A percentile compares a stretch with the other conserved stretches of the same genome.
phyloP scores from a whole-genome alignment of 2,329 filamentous ascomycete genomes.

The Phialophora expanda region DNA sequence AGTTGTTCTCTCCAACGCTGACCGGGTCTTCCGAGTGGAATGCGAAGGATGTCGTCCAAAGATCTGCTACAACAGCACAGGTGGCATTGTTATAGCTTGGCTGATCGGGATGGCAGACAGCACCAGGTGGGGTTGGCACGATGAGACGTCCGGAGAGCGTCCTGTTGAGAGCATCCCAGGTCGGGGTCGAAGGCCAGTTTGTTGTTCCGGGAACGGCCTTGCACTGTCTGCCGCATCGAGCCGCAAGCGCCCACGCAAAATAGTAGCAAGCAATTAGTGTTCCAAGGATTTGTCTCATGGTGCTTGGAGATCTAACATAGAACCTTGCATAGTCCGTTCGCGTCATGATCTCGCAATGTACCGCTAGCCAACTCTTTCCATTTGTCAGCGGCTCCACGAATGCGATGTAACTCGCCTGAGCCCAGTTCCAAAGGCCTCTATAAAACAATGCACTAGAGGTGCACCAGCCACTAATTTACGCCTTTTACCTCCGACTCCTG shows the following conservation, averaged over 20 bases:
- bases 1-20: conserved; percentile 5
- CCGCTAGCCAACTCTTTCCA: not conserved
- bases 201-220: conserved; percentile 1
- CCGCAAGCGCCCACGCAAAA: not conserved
- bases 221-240: conserved; percentile 5
- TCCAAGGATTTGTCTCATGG: not conserved
- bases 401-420: not conserved
- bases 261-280: not conserved
- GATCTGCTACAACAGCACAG: not conserved
- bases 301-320: not conserved
- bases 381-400: not conserved
- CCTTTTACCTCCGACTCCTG: too few species aligned
- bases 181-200: conserved; percentile 8
- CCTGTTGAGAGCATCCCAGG: conserved; percentile 3
- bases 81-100: conserved; percentile 2
- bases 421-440: too few species aligned
- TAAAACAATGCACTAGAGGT: too few species aligned
- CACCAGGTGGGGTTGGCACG: conserved; percentile 3
- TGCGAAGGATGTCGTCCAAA: conserved; percentile 2
- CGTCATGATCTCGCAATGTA: not conserved
- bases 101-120: conserved; percentile 11
- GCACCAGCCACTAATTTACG: too few species aligned
- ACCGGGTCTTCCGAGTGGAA: conserved; percentile 11
- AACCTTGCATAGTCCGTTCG: not conserved
- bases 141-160: conserved; percentile 6